Evolutionary conservation across 805 yeast species (phyloP).

Genomic region (Debaryomyces castellii): DNA sequence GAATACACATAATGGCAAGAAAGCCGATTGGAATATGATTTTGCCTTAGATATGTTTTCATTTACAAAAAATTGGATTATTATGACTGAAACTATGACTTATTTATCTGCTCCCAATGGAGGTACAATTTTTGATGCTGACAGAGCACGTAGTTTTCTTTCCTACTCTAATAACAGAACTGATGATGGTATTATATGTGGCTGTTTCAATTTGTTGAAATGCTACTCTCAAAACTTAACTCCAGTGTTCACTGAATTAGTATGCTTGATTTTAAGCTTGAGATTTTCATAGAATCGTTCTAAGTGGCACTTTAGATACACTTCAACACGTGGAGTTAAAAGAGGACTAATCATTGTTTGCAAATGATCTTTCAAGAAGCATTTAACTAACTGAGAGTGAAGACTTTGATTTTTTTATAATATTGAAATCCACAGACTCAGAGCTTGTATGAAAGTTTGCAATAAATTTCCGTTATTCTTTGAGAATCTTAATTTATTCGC

Average conservation of each 20-base stretch:
- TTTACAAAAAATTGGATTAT: conserved; percentile 6
- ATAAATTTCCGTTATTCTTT: conserved; percentile 2
- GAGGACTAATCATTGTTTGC: not conserved
- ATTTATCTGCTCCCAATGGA: conserved; percentile 4
- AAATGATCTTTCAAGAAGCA: not conserved
- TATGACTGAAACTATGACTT: conserved; percentile 2
- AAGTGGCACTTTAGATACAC: not conserved
- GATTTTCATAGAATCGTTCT: not conserved
- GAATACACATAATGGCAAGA: not conserved
- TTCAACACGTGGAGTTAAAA: not conserved
- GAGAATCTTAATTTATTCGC: not conserved
- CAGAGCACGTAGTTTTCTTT: not conserved
- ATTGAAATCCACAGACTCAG: not conserved
- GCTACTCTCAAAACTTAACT: conserved; percentile 3
- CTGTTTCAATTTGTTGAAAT: conserved; percentile 4
- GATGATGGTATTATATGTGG: not conserved
- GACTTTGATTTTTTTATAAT: conserved; percentile 2
- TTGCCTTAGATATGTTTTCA: conserved; percentile 1
- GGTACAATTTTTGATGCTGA: not conserved
- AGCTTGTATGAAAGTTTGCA: conserved; percentile 4
- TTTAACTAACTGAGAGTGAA: not conserved
- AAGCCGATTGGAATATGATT: not conserved
- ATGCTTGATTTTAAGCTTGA: not conserved
- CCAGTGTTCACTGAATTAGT: conserved; percentile 4
- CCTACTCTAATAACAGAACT: not conserved